Percentiles rank a stretch among this genome's conserved stretches.
Conservation (phyloP, 148 eudicot genomes). For the Rhododendron simsii region DNA sequence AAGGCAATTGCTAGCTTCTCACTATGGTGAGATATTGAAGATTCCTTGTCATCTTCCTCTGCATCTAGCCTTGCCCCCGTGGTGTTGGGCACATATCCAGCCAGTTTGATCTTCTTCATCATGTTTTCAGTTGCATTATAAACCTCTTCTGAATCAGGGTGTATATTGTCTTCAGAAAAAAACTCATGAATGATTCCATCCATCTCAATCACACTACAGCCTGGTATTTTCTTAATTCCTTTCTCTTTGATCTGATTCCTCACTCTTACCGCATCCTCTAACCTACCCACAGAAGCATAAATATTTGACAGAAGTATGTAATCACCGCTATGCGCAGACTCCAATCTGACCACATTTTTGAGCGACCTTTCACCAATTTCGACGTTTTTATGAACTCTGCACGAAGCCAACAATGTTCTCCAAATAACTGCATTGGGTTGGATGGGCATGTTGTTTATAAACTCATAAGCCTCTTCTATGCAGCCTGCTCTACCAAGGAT, state of each 20-base stretch:
- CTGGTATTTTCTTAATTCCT: conserved; percentile 37
- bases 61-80: conserved; percentile 35
- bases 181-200: conserved; percentile 33
- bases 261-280: conserved; percentile 22
- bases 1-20: conserved; percentile 44
- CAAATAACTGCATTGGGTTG: conserved; percentile 38
- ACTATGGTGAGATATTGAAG: conserved; percentile 37
- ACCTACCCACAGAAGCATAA: conserved; percentile 34
- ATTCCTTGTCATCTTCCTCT: conserved; percentile 35
- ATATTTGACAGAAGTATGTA: conserved; percentile 31
- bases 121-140: conserved; percentile 26
- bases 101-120: conserved; percentile 27
- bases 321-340: conserved; percentile 30
- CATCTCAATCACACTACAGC: conserved; percentile 31
- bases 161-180: conserved; percentile 29
- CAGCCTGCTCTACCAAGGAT: conserved; percentile 41
- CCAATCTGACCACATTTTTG: conserved; percentile 23
- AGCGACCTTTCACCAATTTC: conserved; percentile 33
- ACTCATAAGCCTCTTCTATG: conserved; percentile 34
- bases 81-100: conserved; percentile 35
- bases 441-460: conserved; percentile 35
- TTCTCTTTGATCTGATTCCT: conserved; percentile 28
- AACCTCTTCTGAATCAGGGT: conserved; percentile 18
- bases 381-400: conserved; percentile 27
- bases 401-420: conserved; percentile 40